A percentile compares a stretch with the other conserved stretches of the same genome.
Evolutionary conservation across 2,329 filamentous ascomycete genomes (phyloP).

Genomic region (Cercospora brassicicola): DNA sequence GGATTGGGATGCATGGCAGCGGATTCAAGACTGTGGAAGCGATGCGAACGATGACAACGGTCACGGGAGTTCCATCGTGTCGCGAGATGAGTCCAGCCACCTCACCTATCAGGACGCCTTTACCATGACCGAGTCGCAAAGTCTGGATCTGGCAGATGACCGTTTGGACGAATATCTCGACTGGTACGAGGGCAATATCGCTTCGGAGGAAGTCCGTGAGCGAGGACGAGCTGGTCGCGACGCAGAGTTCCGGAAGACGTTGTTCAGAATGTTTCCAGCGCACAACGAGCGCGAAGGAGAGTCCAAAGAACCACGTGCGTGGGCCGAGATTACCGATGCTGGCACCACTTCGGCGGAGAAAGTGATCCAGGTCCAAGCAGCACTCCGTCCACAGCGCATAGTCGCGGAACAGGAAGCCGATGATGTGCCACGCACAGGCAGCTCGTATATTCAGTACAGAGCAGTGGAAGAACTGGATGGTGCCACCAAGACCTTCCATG

Average conservation of each 20-base stretch:
- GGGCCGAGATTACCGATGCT: constrained; percentile 19
- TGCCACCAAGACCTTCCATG: constrained; percentile 52
- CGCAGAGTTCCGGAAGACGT: constrained; percentile 43
- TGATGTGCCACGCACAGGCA: constrained; percentile 49
- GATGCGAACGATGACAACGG: constrained; percentile 1
- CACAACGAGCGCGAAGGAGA: constrained; percentile 13
- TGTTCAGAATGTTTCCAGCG: constrained; percentile 47
- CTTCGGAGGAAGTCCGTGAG: constrained; percentile 48
- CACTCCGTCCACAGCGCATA: constrained; percentile 43
- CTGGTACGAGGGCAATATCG: constrained; percentile 71
- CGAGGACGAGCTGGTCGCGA: constrained; percentile 36
- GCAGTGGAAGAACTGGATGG: constrained; percentile 48
- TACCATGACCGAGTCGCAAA: constrained; percentile 61
- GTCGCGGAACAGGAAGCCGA: constrained; percentile 39
- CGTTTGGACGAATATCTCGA: constrained; percentile 75
- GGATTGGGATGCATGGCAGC: constrained; percentile 74
- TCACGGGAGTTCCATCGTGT: neutral
- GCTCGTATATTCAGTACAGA: constrained; percentile 53
- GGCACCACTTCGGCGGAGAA: constrained; percentile 34
- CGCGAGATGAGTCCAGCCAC: constrained; percentile 9
- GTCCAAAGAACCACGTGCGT: constrained; percentile 9
- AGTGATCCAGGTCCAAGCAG: constrained; percentile 47
- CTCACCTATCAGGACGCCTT: constrained; percentile 46
- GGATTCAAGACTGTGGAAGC: constrained; percentile 23
- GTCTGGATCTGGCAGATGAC: constrained; percentile 60